A percentile compares a stretch with the other conserved stretches of the same genome.
phyloP scores from a whole-genome alignment of 306 rosid genomes.

The Abrus precatorius region DNA sequence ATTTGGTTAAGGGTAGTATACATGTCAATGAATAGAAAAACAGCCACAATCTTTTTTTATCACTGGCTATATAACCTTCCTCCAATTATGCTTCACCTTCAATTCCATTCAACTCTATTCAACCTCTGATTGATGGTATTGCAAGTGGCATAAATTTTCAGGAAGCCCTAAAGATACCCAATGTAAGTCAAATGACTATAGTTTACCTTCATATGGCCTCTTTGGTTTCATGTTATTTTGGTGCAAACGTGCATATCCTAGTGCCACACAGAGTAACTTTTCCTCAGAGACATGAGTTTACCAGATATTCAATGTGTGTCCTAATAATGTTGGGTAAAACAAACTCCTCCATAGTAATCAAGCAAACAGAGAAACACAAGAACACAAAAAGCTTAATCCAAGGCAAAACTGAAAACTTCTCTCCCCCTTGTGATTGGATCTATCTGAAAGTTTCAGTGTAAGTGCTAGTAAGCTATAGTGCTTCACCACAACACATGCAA shows the following conservation, averaged over 20 bases:
- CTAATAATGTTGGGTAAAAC: not conserved
- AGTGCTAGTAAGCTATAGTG: not conserved
- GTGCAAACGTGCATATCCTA: too few species aligned
- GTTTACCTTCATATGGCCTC: not conserved
- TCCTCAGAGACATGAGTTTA: too few species aligned
- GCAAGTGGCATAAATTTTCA: not conserved
- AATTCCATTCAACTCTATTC: not conserved
- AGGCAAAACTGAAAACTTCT: not conserved
- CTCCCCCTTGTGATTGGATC: not conserved
- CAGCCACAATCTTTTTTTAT: not conserved
- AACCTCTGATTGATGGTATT: constrained; percentile 5
- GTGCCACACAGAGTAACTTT: too few species aligned
- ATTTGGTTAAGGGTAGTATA: not conserved
- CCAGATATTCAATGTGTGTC: too few species aligned
- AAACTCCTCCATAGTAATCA: not conserved
- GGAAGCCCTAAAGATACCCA: not conserved
- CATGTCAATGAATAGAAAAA: not conserved
- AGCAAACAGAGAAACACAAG: not conserved
- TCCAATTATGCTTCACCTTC: not conserved
- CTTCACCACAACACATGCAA: not conserved
- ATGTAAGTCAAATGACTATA: not conserved
- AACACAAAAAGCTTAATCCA: not conserved
- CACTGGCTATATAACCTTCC: not conserved
- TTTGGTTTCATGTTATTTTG: too few species aligned
- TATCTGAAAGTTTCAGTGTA: not conserved